Base-by-base conservation (phyloP, 2,329 filamentous ascomycete genomes). In the Neonectria coccinea region DNA sequence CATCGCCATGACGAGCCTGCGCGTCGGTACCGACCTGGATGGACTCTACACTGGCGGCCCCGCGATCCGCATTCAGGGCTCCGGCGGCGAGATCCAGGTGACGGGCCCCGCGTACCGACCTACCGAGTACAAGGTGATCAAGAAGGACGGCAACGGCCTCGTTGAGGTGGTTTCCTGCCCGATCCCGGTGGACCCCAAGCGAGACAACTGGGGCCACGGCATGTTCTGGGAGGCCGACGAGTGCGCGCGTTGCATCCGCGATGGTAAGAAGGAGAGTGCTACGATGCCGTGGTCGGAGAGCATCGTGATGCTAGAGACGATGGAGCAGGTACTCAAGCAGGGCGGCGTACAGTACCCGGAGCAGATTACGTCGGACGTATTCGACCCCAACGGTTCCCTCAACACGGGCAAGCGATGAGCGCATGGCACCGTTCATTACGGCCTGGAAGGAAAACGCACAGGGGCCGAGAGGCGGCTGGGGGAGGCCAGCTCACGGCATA, bases 181-280 rank as follows among this genome's bases (percentile, higher is more conserved):
- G 12, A 83, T 87, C 47, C 86, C 86, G 44, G 75, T 76, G 59
- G 86, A 88, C 71, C 71, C 78, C 25, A 81, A 79, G 68, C 79
- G 83, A 33, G 75, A 80, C 27, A 70, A 74, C 68, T 85, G 81
- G 80, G 93, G 92, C 11, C 90, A 93, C 68, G 93, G 93, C 54
- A 96, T 97, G 92, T 96, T 93, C 81, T 95, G 91, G 91, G 91
- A 94, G 78, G 92, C 92, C 1, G 92, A 94, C 76, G 92, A 93
- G 82, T 91, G 88, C 68, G 92, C 90, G 29, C 84, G 89, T 50
- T 92, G 91, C 70, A 75, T 97, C 62, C 84, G 91, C 47, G 93
- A 96, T 76, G 92, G 93, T 22, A 89, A 88, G 79, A 86, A 90
- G 73, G 90, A 97, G 83, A 93, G 92, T 76, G 84, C 86, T 52